phyloP scores from a whole-genome alignment of 2,329 filamentous ascomycete genomes.

The Tolypocladium nubicola region DNA sequence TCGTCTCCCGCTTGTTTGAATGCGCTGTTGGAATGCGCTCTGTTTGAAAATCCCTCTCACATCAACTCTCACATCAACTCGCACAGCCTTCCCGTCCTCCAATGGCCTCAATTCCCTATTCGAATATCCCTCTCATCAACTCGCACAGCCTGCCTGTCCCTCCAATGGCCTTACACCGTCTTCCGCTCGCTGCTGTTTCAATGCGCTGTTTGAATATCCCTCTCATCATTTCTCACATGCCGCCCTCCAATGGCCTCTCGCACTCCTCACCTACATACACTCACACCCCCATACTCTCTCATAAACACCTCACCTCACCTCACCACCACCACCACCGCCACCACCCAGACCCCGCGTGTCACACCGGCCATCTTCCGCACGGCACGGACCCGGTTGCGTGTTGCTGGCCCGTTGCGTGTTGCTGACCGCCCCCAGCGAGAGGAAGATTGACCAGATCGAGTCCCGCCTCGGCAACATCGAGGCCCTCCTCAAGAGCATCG shows the following conservation, averaged over 20 bases:
- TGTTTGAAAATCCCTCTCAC: conserved; percentile 12
- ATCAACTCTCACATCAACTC: too few species aligned
- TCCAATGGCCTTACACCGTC: too few species aligned
- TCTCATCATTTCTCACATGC: too few species aligned
- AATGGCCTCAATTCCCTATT: not conserved
- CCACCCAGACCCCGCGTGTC: not conserved
- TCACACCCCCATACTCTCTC: not conserved
- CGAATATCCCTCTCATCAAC: too few species aligned
- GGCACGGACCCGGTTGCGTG: not conserved
- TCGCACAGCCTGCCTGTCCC: too few species aligned
- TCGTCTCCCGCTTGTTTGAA: too few species aligned
- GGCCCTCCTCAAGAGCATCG: conserved; percentile 27
- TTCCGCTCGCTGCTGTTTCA: too few species aligned
- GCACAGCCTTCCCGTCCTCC: not conserved
- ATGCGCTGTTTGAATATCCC: too few species aligned
- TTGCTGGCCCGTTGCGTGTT: not conserved
- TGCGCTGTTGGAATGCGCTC: too few species aligned
- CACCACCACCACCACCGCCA: not conserved
- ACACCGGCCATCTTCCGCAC: not conserved
- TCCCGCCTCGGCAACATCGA: conserved; percentile 34
- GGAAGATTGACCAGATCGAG: conserved; percentile 40
- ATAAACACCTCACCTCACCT: not conserved
- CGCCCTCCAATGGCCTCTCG: too few species aligned
- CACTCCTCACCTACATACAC: not conserved
- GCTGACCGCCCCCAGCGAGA: conserved; percentile 28